Evolutionary conservation across 441 rosid genomes (phyloP), one percentile per base, ranked within the genome.

Genomic region (Geranium incanum): DNA sequence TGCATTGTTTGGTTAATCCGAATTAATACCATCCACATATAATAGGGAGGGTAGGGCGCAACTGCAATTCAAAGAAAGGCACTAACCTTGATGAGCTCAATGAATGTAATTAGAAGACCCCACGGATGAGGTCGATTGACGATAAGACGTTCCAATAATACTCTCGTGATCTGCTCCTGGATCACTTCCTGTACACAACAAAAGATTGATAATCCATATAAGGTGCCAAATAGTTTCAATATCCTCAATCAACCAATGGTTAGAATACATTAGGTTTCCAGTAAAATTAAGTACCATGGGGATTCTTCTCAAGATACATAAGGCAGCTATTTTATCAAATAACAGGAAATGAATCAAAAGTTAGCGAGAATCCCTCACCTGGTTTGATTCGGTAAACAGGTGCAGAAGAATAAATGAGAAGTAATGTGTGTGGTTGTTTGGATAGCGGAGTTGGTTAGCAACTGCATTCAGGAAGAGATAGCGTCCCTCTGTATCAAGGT

Each of bases 91-190:
- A 95, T 95, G 69, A 95, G 96, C 86, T 95, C 98, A n/a, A 95
- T 95, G 85, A 95, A 95, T 16, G 98, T 90, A 71, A 93, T 95
- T 64, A 95, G 88, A 66, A 95, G 95, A 50, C 99, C 99, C 99
- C 99, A 95, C 0, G 99, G 99, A 79, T 95, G 99, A 19, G 99
- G 99, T 67, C 95, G 80, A 71, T 89, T 93, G 19, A 95, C 99
- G 55, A 93, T 90, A 5, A 95, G 88, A 52, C 99, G 95, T 83
- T 95, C 99, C 79, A 95, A 84, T 75, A 95, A 69, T 9, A 95
- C 98, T 77, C 99, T 81, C 4, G 99, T 93, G 66, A 95, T 95
- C 80, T 95, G 99, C 90, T 95, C 99, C 84, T 93, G 98, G 69
- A 93, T 84, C 38, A 95, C 87, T 83, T 93, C 99, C 98, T 93